Percentiles rank a stretch among this genome's conserved stretches.
Conservation (phyloP, 1,139 yeast species). For the Hemisphaericaspora subhashii region DNA sequence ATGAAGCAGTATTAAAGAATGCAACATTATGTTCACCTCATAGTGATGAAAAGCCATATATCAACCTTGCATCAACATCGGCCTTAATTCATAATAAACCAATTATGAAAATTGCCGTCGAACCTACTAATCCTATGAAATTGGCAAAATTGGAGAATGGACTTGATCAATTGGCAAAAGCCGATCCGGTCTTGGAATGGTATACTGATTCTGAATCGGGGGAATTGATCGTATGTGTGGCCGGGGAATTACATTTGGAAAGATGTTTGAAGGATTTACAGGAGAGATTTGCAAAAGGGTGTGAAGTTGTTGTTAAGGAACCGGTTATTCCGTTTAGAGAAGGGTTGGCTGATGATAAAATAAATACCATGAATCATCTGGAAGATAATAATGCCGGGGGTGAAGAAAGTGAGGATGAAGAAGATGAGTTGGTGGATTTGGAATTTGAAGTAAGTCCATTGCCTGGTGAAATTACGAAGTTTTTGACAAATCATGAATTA, state of each 20-base stretch:
- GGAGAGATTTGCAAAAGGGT: conserved; percentile 84
- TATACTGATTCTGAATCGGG: conserved; percentile 81
- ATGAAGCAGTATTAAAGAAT: conserved; percentile 75
- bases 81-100: conserved; percentile 68
- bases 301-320: conserved; percentile 81
- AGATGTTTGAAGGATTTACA: conserved; percentile 85
- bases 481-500: conserved; percentile 49
- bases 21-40: conserved; percentile 68
- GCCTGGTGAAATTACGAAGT: conserved; percentile 49
- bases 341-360: conserved; percentile 53
- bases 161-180: conserved; percentile 71
- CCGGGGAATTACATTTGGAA: conserved; percentile 94
- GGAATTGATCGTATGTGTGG: conserved; percentile 86
- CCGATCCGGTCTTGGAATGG: conserved; percentile 92
- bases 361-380: conserved; percentile 15
- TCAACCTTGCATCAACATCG: conserved; percentile 64
- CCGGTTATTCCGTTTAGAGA: conserved; percentile 96
- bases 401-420: conserved; percentile 17
- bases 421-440: conserved; percentile 45
- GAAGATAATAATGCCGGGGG: conserved; percentile 19
- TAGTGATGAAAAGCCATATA: conserved; percentile 56
- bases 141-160: conserved; percentile 78
- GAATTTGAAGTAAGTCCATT: conserved; percentile 59
- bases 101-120: conserved; percentile 90
- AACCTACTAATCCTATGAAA: conserved; percentile 84